Evolutionary conservation across 2,329 filamentous ascomycete genomes (phyloP).

Genomic region (Shiraia bambusicola): DNA sequence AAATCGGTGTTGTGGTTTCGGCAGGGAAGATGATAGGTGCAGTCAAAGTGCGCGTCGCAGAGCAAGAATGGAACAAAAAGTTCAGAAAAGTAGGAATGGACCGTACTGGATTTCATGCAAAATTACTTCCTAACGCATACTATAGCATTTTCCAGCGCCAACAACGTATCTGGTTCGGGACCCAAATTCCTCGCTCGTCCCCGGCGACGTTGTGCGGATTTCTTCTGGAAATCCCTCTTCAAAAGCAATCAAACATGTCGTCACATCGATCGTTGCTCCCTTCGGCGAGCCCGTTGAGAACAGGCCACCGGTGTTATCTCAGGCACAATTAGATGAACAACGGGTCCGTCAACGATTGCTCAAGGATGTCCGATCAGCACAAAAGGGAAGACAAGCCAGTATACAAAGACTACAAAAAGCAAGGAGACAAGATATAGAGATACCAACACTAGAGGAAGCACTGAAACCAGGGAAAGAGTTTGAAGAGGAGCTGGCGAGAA

Average conservation of each 20-base stretch:
- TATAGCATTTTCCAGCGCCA: slow-evolving; percentile 64
- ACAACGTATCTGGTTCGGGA: slow-evolving; percentile 74
- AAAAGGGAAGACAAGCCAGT: slow-evolving; percentile 32
- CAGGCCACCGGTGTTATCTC: slow-evolving; percentile 65
- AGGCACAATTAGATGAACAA: slow-evolving; percentile 61
- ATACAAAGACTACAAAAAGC: slow-evolving; percentile 31
- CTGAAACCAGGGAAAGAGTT: slow-evolving; percentile 28
- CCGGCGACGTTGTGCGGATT: slow-evolving; percentile 75
- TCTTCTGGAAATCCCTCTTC: slow-evolving; percentile 65
- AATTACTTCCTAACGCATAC: slow-evolving; percentile 5
- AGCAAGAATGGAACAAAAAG: slow-evolving; percentile 69
- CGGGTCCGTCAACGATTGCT: slow-evolving; percentile 57
- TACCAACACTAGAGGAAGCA: slow-evolving; percentile 37
- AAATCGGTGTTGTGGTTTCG: slow-evolving; percentile 69
- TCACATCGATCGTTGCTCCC: slow-evolving; percentile 73
- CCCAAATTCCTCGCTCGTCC: slow-evolving; percentile 69
- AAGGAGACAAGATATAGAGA: slow-evolving; percentile 25
- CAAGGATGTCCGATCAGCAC: slow-evolving; percentile 59
- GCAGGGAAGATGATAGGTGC: slow-evolving; percentile 77
- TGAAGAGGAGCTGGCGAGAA: slow-evolving; percentile 21
- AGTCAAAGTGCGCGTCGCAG: slow-evolving; percentile 73
- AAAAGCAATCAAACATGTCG: slow-evolving; percentile 70
- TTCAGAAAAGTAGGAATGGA: slow-evolving; percentile 66
- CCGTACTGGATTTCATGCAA: neutral
- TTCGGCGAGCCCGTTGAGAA: slow-evolving; percentile 64